phyloP scores from a whole-genome alignment of 768 basidiomycete genomes.

The Boletus coccyginus region DNA sequence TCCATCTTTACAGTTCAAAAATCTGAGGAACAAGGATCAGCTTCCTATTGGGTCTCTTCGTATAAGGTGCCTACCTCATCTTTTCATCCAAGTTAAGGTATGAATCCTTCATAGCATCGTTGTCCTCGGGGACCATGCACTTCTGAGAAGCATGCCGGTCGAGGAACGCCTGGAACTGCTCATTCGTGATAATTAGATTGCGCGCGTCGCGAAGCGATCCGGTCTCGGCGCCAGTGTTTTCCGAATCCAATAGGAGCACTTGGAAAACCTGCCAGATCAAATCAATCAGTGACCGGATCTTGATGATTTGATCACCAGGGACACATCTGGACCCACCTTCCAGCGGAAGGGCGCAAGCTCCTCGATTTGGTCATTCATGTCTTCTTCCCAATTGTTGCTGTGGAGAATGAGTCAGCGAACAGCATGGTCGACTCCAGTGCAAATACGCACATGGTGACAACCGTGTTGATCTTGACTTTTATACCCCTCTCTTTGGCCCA shows the following conservation, averaged over 20 bases:
- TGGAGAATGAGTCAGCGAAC: background rate
- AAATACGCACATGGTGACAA: conserved; percentile 27
- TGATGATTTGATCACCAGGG: background rate
- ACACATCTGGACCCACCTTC: conserved; percentile 28
- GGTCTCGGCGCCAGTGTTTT: conserved; percentile 33
- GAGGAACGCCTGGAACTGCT: background rate
- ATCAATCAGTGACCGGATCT: background rate
- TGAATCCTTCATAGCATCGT: conserved; percentile 3
- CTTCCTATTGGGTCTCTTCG: too few relatives aligned
- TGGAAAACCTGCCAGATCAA: conserved; percentile 32
- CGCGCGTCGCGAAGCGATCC: conserved; percentile 35
- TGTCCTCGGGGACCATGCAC: conserved; percentile 1
- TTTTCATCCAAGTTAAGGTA: conserved; percentile 2
- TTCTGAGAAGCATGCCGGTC: background rate
- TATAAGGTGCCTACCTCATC: background rate
- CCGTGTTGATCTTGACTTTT: conserved; percentile 37
- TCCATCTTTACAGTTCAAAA: conserved; percentile 1
- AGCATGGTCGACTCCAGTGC: too few relatives aligned
- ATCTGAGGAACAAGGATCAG: background rate
- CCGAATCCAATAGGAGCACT: conserved; percentile 35
- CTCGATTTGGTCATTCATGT: conserved; percentile 38
- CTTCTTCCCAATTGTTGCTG: conserved; percentile 39
- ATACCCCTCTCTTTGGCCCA: conserved; percentile 37
- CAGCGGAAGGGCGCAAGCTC: conserved; percentile 37
- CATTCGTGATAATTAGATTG: conserved; percentile 18